These are phyloP conservation scores for Neurospora crassa DNA, from an alignment of 2,329 filamentous ascomycete species.

Conservation along the genomic window DNA sequence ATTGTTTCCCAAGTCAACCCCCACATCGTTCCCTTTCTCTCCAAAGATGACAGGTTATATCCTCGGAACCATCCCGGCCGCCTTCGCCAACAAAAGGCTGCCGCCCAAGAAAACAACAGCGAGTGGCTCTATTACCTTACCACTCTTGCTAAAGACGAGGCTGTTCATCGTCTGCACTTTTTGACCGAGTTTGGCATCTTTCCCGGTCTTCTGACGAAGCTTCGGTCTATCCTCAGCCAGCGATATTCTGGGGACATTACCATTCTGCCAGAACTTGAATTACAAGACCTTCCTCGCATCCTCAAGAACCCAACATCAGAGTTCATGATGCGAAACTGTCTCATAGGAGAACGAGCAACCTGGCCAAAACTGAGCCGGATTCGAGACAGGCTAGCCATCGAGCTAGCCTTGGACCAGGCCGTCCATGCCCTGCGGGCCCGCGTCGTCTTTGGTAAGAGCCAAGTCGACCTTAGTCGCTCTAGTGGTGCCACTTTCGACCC, in stretches of 20 bases:
- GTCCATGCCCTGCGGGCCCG: constrained; percentile 59
- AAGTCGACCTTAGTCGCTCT: constrained; percentile 44
- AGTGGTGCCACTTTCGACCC: constrained; percentile 27
- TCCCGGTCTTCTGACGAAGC: constrained; percentile 68
- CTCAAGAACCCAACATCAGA: constrained; percentile 76
- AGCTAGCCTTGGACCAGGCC: constrained; percentile 70
- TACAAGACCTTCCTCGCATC: constrained; percentile 64
- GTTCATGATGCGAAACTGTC: constrained; percentile 73
- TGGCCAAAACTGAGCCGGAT: constrained; percentile 87
- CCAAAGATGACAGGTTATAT: constrained; percentile 56
- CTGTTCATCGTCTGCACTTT: constrained; percentile 70
- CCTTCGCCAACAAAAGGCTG: constrained; percentile 5
- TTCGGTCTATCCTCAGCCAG: constrained; percentile 73
- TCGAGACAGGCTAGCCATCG: constrained; percentile 78
- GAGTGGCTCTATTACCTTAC: constrained; percentile 58
- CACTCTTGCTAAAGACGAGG: constrained; percentile 67
- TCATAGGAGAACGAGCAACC: constrained; percentile 74
- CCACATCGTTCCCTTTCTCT: constrained; percentile 79
- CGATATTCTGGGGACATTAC: constrained; percentile 94
- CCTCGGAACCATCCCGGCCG: constrained; percentile 23
- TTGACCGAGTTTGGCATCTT: constrained; percentile 73
- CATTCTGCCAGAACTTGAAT: constrained; percentile 71
- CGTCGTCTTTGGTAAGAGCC: constrained; percentile 59
- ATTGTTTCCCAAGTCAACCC: constrained; percentile 97
- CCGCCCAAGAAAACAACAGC: constrained; percentile 4